Conservation (phyloP, 164 flowering plant genomes). For the Stephania japonica region DNA sequence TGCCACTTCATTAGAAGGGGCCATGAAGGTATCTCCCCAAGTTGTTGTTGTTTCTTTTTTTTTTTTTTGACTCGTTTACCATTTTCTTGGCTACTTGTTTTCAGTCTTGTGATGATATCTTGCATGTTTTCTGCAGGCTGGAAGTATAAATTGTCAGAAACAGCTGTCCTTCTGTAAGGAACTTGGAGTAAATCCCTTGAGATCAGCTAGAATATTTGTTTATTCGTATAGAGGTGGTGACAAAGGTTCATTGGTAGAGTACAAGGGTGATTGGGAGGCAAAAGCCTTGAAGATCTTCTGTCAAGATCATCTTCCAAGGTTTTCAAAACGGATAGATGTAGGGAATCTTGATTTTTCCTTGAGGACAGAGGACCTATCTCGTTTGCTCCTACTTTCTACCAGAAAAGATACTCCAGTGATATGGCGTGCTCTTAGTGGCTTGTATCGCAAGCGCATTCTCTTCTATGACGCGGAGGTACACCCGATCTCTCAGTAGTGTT, state of each 20-base stretch:
- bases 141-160: slow-evolving; percentile 62
- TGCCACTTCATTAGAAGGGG: slow-evolving; percentile 58
- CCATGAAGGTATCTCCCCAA: slow-evolving; percentile 70
- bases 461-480: slow-evolving; percentile 76
- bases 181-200: slow-evolving; percentile 44
- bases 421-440: slow-evolving; percentile 90
- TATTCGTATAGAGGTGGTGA: slow-evolving; percentile 55
- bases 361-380: slow-evolving; percentile 37
- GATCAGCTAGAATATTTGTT: slow-evolving; percentile 43
- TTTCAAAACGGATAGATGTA: slow-evolving; percentile 59
- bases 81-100: not conserved
- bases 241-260: slow-evolving; percentile 70
- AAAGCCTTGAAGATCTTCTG: slow-evolving; percentile 59
- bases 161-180: slow-evolving; percentile 65
- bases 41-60: slow-evolving; percentile 22
- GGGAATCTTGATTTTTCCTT: slow-evolving; percentile 31
- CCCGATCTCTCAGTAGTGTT: not conserved
- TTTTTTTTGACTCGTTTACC: not conserved
- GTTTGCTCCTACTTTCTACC: slow-evolving; percentile 75
- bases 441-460: slow-evolving; percentile 52
- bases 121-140: slow-evolving; percentile 44
- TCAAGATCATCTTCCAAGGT: slow-evolving; percentile 70
- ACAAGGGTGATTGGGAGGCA: slow-evolving; percentile 44
- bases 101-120: not conserved
- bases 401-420: slow-evolving; percentile 86